phyloP scores from a whole-genome alignment of 164 flowering plant species.

The Akebia trifoliata region DNA sequence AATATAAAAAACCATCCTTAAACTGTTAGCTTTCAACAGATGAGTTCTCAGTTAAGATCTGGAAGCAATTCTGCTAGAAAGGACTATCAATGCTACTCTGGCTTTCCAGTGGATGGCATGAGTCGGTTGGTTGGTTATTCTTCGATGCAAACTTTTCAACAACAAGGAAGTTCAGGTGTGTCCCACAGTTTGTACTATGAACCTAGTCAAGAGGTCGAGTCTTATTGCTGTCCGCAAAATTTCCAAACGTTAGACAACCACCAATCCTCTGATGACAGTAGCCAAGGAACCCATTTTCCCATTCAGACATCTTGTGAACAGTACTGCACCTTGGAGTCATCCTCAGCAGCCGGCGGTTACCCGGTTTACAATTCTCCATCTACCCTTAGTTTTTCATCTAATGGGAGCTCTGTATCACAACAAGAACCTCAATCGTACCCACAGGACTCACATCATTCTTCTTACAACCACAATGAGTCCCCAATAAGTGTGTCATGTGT shows the following conservation, averaged over 20 bases:
- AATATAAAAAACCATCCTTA: background rate
- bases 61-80: conserved; percentile 6
- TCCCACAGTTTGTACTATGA: conserved; percentile 18
- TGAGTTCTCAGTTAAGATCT: conserved; percentile 14
- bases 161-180: conserved; percentile 17
- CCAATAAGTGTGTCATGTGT: conserved; percentile 40
- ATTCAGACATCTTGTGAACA: conserved; percentile 24
- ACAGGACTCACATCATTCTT: conserved; percentile 30
- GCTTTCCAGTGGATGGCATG: conserved; percentile 8
- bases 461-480: conserved; percentile 32
- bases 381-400: conserved; percentile 41
- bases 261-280: conserved; percentile 28
- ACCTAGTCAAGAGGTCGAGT: conserved; percentile 26
- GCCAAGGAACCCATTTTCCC: conserved; percentile 23
- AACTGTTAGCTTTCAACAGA: background rate
- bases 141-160: conserved; percentile 36
- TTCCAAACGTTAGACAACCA: conserved; percentile 18
- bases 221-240: conserved; percentile 23
- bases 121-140: conserved; percentile 9
- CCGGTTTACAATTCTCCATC: conserved; percentile 39
- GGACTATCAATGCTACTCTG: conserved; percentile 10
- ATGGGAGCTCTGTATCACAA: conserved; percentile 44
- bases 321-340: conserved; percentile 51
- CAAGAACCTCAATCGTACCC: conserved; percentile 39
- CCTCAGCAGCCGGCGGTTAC: conserved; percentile 25